These are phyloP conservation scores for Fusarium secorum DNA, from an alignment of 2,329 filamentous ascomycete genomes.

Conservation along the genomic window DNA sequence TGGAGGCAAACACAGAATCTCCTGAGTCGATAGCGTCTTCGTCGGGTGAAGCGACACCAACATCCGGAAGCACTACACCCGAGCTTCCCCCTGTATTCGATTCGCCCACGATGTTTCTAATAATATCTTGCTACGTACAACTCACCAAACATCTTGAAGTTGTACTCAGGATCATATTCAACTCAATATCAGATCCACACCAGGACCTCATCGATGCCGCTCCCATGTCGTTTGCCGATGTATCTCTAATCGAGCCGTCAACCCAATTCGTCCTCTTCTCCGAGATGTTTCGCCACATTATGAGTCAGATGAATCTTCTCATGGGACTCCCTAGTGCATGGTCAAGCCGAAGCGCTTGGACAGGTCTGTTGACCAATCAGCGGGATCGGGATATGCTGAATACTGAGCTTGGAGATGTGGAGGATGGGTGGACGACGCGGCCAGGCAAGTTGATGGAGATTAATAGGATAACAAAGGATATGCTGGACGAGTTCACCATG, in stretches of 20 bases:
- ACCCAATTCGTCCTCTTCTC: slow-evolving; percentile 42
- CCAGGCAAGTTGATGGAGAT: slow-evolving; percentile 33
- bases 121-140: slow-evolving; percentile 45
- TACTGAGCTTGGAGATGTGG: slow-evolving; percentile 37
- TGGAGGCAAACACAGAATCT: slow-evolving; percentile 1
- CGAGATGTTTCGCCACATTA: slow-evolving; percentile 39
- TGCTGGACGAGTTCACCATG: slow-evolving; percentile 38
- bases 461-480: slow-evolving; percentile 26
- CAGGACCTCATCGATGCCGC: slow-evolving; percentile 26
- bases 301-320: slow-evolving; percentile 40
- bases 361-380: slow-evolving; percentile 32
- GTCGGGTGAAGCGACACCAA: not conserved
- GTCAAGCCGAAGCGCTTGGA: slow-evolving; percentile 38
- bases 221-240: slow-evolving; percentile 36
- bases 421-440: slow-evolving; percentile 35
- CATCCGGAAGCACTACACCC: not conserved
- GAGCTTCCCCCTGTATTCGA: slow-evolving; percentile 30
- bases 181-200: slow-evolving; percentile 17
- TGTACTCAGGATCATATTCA: slow-evolving; percentile 31
- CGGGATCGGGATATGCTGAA: slow-evolving; percentile 39
- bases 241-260: slow-evolving; percentile 38
- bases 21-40: slow-evolving; percentile 6
- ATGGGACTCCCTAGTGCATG: slow-evolving; percentile 39
- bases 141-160: slow-evolving; percentile 40
- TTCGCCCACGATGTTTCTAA: slow-evolving; percentile 40